phyloP scores from a whole-genome alignment of 257 asterid genomes.

The Ballota nigra region DNA sequence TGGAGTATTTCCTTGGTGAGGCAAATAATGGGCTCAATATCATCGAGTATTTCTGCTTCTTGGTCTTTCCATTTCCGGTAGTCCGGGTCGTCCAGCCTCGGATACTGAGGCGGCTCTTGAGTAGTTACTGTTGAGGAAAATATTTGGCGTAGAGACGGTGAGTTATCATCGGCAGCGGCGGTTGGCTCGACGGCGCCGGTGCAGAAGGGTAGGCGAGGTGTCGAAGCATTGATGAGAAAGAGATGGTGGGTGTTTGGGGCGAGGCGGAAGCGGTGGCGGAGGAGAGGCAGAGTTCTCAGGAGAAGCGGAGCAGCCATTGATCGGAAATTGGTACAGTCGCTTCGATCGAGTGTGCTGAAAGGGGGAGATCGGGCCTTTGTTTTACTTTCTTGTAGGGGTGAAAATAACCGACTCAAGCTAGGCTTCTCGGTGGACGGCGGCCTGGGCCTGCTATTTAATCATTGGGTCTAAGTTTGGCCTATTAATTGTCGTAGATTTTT shows the following conservation, averaged over 20 bases:
- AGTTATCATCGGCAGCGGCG: slow-evolving; percentile 24
- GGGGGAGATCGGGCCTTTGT: not conserved
- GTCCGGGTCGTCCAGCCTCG: slow-evolving; percentile 47
- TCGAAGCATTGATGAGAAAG: slow-evolving; percentile 22
- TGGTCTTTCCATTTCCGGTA: slow-evolving; percentile 62
- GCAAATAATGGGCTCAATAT: slow-evolving; percentile 56
- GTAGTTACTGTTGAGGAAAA: slow-evolving; percentile 20
- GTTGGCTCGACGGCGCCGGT: slow-evolving; percentile 37
- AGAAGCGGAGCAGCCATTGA: slow-evolving; percentile 67
- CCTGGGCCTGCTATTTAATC: too few relatives aligned
- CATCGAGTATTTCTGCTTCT: slow-evolving; percentile 65
- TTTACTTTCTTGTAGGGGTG: not conserved
- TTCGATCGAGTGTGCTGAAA: slow-evolving; percentile 1
- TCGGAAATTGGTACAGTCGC: not conserved
- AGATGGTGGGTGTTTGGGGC: slow-evolving; percentile 31
- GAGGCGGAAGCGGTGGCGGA: slow-evolving; percentile 61
- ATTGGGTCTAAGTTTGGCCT: too few relatives aligned
- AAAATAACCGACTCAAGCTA: too few relatives aligned
- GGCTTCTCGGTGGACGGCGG: too few relatives aligned
- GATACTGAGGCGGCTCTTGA: slow-evolving; percentile 36
- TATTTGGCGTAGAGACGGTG: slow-evolving; percentile 17
- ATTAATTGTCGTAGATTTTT: too few relatives aligned
- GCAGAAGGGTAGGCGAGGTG: slow-evolving; percentile 38
- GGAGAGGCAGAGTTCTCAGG: slow-evolving; percentile 47
- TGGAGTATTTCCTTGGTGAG: slow-evolving; percentile 75